phyloP scores from a whole-genome alignment of 2,329 filamentous ascomycete species.

The Phialemoniopsis sp. region DNA sequence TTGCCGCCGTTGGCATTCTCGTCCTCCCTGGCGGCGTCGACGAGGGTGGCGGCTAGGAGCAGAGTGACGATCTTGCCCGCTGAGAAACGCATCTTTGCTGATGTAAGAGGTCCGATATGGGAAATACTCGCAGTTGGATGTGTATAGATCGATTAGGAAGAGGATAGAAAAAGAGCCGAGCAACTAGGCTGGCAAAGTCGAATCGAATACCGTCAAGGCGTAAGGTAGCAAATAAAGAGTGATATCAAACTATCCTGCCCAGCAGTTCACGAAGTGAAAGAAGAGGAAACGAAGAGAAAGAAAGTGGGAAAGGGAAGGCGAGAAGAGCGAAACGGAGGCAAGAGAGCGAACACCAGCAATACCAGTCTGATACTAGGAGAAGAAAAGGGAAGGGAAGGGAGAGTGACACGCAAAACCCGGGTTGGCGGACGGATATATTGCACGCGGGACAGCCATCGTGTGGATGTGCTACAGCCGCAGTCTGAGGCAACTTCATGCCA shows the following conservation, averaged over 20 bases:
- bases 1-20: slow-evolving; percentile 1
- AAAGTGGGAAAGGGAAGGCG: slow-evolving; percentile 4
- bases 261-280: slow-evolving; percentile 7
- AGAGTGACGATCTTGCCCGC: slow-evolving; percentile 8
- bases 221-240: slow-evolving; percentile 1
- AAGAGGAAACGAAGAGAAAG: slow-evolving; percentile 6
- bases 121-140: slow-evolving; percentile 1
- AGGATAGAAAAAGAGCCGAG: slow-evolving; percentile 5
- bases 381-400: slow-evolving; percentile 4
- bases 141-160: slow-evolving; percentile 2
- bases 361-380: too few species aligned
- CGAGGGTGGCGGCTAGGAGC: slow-evolving; percentile 9
- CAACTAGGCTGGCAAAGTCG: slow-evolving; percentile 5
- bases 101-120: neutral
- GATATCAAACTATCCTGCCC: slow-evolving; percentile 8
- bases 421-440: slow-evolving; percentile 4
- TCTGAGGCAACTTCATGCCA: neutral
- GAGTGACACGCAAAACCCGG: slow-evolving; percentile 4
- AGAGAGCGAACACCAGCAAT: too few species aligned
- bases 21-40: slow-evolving; percentile 2
- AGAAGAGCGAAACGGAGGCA: neutral
- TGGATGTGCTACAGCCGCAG: neutral
- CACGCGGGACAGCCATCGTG: neutral
- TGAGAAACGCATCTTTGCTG: slow-evolving; percentile 14
- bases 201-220: neutral